Evolutionary conservation across 2,329 filamentous ascomycete species (phyloP).

Genomic region (Helotiales sp.): DNA sequence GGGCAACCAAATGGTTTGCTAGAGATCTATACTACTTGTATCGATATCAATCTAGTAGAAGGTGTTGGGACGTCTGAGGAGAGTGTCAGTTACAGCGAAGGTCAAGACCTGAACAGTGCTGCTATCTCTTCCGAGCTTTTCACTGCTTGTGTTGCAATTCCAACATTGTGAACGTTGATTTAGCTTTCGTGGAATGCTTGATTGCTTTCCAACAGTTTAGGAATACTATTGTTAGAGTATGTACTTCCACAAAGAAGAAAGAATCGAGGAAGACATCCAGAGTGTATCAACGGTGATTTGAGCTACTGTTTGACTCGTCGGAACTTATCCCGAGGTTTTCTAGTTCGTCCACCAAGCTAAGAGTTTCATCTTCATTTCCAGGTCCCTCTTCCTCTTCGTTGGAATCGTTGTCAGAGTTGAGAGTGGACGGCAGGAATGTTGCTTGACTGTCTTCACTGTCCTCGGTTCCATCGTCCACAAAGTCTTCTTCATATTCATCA

Average conservation of each 20-base stretch:
- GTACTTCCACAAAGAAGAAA: too few species aligned
- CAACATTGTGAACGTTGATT: neutral
- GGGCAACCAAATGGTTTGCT: constrained; percentile 44
- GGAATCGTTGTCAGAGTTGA: neutral
- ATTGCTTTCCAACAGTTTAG: too few species aligned
- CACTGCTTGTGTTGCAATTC: neutral
- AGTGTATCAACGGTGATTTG: too few species aligned
- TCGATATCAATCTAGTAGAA: constrained; percentile 49
- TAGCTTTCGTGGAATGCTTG: too few species aligned
- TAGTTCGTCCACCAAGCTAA: neutral
- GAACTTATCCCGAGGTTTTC: neutral
- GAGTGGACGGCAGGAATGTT: neutral
- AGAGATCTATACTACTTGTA: constrained; percentile 64
- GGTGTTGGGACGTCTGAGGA: constrained; percentile 6
- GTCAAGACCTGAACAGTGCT: constrained; percentile 2
- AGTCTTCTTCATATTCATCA: neutral
- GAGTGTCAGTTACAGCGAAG: neutral
- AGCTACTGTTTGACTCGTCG: neutral
- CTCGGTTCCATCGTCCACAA: neutral
- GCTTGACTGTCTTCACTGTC: neutral
- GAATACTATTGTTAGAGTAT: too few species aligned
- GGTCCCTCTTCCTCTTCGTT: neutral
- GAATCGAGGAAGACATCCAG: too few species aligned
- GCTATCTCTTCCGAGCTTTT: constrained; percentile 9
- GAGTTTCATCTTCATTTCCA: neutral